These are phyloP conservation scores for Fusarium sp. DNA, from an alignment of 2,329 filamentous ascomycete genomes.

Conservation along the genomic window DNA sequence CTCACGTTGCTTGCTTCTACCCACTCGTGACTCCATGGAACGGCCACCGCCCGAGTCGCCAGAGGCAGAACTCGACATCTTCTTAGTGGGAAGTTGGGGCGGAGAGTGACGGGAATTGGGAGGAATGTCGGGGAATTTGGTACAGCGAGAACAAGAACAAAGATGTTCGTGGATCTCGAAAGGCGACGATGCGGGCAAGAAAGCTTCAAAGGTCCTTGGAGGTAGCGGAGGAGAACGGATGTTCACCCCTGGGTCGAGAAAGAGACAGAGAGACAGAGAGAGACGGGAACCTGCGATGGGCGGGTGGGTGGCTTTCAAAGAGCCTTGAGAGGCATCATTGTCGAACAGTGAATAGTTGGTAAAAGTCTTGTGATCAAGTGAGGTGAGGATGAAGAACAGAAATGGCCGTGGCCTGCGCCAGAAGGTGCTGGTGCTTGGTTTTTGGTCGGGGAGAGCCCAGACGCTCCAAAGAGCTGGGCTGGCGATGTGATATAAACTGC, in stretches of 20 bases:
- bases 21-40: slow-evolving; percentile 78
- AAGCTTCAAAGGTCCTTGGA: slow-evolving; percentile 30
- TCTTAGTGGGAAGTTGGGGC: slow-evolving; percentile 36
- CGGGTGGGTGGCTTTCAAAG: slow-evolving; percentile 38
- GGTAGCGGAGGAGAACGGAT: slow-evolving; percentile 38
- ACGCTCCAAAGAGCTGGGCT: slow-evolving; percentile 41
- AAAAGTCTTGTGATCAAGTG: slow-evolving; percentile 1
- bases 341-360: slow-evolving; percentile 18
- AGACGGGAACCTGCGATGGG: slow-evolving; percentile 37
- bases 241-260: slow-evolving; percentile 40
- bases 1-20: slow-evolving; percentile 84
- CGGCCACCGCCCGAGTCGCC: slow-evolving; percentile 53
- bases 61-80: slow-evolving; percentile 50
- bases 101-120: slow-evolving; percentile 30
- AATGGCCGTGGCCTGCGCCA: slow-evolving; percentile 30
- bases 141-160: slow-evolving; percentile 19
- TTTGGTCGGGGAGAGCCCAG: slow-evolving; percentile 37
- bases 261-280: slow-evolving; percentile 20
- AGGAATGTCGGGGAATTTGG: slow-evolving; percentile 21
- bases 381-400: slow-evolving; percentile 17
- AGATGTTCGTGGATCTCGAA: slow-evolving; percentile 17
- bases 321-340: slow-evolving; percentile 42
- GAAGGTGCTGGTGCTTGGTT: slow-evolving; percentile 36
- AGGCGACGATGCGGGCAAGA: slow-evolving; percentile 21
- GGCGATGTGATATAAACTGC: slow-evolving; percentile 42